Evolutionary conservation across 2,329 filamentous ascomycete genomes (phyloP), one percentile per base, ranked within the genome.

Genomic region (Cercospora citrullina): DNA sequence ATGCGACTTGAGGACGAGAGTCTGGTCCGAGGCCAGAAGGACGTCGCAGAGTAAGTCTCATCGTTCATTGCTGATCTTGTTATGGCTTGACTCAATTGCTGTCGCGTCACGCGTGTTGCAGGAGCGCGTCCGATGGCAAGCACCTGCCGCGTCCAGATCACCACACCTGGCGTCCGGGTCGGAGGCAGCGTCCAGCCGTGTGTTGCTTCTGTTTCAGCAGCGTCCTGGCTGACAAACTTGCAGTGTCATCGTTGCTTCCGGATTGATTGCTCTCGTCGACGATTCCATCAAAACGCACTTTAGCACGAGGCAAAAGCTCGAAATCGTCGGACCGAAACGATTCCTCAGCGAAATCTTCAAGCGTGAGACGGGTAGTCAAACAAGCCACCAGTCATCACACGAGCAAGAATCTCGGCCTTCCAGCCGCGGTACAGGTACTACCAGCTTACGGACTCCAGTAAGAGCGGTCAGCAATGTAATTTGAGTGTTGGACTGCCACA

Each of bases 171-270:
- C n/a, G 28, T 36, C 28, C 48, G 23, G 23, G 18, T 16, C 18
- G 21, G 18, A 18, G 55, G 55, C 55, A 31, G 26, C 16, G 18
- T 58, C 26, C 16, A 58, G 21, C 23, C 31, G 18, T 45, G 36
- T 55, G 26, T n/a, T 30, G 36, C 12, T 36, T 14, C 23, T 48
- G 8, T 23, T 61, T 36, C 16, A 18, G n/a, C 28, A 26, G 53
- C 26, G 21, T 42, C 7, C 68, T 70, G 57, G 69, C 60, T 18
- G 60, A 28, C 12, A 53, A 53, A 53, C 60, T 71, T 59, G 48
- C 72, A 96, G 93, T 79, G 90, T 96, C 72, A 90, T 98, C 71
- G 87, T 98, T 70, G 88, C 93, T 58, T 95, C 93, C n/a, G 94
- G 94, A 26, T 86, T 98, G 73, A 89, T 96, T 74, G 88, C 91